Conservation (phyloP, 345 rosid species). For the Adansonia digitata region DNA sequence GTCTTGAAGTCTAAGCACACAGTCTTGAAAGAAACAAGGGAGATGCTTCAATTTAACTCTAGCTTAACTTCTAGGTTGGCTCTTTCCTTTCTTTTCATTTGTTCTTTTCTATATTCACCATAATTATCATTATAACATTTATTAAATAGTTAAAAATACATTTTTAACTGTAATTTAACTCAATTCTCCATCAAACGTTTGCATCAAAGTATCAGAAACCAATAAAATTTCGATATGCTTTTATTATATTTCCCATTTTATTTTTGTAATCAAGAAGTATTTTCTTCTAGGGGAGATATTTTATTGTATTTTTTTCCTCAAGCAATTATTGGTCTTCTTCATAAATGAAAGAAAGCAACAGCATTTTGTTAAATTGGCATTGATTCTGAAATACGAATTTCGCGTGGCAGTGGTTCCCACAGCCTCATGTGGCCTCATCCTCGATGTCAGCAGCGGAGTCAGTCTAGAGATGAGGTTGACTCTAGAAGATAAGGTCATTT, state of each 20-base stretch:
- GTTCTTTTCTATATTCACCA: background rate
- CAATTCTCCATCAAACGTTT: background rate
- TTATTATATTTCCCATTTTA: background rate
- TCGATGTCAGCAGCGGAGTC: background rate
- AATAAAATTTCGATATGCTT: background rate
- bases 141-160: too few relatives aligned
- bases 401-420: too few relatives aligned
- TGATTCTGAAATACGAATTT: background rate
- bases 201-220: background rate
- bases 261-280: background rate
- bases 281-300: background rate
- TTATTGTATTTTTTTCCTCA: background rate
- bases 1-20: background rate
- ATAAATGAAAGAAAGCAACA: background rate
- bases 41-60: background rate
- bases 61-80: background rate
- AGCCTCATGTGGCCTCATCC: background rate
- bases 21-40: background rate
- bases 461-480: background rate
- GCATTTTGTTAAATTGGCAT: background rate
- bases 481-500: background rate
- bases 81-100: background rate
- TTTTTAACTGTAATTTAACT: too few relatives aligned
- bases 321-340: background rate
- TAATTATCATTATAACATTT: too few relatives aligned